Conservation (phyloP, 768 basidiomycete genomes). For the Obba rivulosa region DNA sequence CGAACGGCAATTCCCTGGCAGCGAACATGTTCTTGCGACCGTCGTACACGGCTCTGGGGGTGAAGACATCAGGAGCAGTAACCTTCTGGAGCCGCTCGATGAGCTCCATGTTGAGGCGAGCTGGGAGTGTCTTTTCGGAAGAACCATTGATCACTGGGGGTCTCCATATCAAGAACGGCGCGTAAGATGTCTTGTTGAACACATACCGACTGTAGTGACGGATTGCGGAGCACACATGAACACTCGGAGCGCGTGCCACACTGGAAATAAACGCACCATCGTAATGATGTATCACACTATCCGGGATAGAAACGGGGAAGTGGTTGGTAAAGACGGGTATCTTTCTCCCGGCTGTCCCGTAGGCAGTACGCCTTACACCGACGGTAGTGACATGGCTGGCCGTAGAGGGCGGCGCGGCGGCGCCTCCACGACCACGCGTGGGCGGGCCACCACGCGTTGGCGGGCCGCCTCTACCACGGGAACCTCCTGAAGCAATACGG, state of each 20-base stretch:
- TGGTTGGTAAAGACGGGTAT: conserved; percentile 51
- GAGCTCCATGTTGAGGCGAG: conserved; percentile 63
- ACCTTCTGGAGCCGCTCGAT: conserved; percentile 56
- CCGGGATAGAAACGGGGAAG: conserved; percentile 56
- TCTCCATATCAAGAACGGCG: neutral
- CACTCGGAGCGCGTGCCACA: no score
- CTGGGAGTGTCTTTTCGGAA: conserved; percentile 68
- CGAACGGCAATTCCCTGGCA: conserved; percentile 55
- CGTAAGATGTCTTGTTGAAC: neutral
- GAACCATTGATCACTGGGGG: conserved; percentile 44
- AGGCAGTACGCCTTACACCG: conserved; percentile 65
- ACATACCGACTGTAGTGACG: conserved; percentile 13
- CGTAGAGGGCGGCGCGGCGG: conserved; percentile 25
- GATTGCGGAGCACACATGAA: neutral
- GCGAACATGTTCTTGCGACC: conserved; percentile 77
- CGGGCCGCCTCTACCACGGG: conserved; percentile 8
- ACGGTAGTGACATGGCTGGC: conserved; percentile 42
- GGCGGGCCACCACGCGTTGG: no score
- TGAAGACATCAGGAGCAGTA: conserved; percentile 61
- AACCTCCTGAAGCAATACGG: conserved; percentile 10
- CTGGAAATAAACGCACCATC: conserved; percentile 48
- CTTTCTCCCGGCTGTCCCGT: conserved; percentile 49
- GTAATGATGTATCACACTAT: conserved; percentile 67
- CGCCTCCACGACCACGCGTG: neutral
- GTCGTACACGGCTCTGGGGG: conserved; percentile 70